Evolutionary conservation across 768 basidiomycete species (phyloP).

Genomic region (Suillus tomentosus): DNA sequence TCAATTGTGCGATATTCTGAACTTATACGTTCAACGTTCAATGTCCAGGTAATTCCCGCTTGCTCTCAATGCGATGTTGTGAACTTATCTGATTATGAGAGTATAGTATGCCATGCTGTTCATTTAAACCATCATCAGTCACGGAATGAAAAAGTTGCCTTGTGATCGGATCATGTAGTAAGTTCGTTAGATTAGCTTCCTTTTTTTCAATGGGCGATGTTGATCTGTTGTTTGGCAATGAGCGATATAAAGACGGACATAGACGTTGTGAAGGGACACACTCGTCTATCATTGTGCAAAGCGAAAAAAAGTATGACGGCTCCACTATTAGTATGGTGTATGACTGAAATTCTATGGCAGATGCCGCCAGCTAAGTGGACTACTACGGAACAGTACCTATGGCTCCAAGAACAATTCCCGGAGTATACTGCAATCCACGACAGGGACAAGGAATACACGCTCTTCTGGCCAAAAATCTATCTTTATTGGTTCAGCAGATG

Average conservation of each 20-base stretch:
- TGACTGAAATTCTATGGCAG: background rate
- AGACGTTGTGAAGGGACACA: background rate
- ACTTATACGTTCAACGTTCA: too few relatives aligned
- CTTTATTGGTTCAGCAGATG: conserved; percentile 10
- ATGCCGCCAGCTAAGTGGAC: conserved; percentile 1
- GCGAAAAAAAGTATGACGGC: background rate
- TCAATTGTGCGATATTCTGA: too few relatives aligned
- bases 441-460: background rate
- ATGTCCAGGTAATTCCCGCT: too few relatives aligned
- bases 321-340: background rate
- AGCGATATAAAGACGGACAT: background rate
- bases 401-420: background rate
- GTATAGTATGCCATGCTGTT: too few relatives aligned
- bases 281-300: background rate
- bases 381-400: background rate
- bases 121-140: too few relatives aligned
- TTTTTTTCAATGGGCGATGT: too few relatives aligned
- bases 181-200: too few relatives aligned
- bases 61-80: too few relatives aligned
- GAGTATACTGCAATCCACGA: background rate
- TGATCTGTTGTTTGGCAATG: too few relatives aligned
- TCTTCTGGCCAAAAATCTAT: background rate
- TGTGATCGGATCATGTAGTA: too few relatives aligned
- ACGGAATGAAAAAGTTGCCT: too few relatives aligned
- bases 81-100: too few relatives aligned